phyloP scores from a whole-genome alignment of 176 grass and related monocot genomes.

The Paspalum vaginatum region DNA sequence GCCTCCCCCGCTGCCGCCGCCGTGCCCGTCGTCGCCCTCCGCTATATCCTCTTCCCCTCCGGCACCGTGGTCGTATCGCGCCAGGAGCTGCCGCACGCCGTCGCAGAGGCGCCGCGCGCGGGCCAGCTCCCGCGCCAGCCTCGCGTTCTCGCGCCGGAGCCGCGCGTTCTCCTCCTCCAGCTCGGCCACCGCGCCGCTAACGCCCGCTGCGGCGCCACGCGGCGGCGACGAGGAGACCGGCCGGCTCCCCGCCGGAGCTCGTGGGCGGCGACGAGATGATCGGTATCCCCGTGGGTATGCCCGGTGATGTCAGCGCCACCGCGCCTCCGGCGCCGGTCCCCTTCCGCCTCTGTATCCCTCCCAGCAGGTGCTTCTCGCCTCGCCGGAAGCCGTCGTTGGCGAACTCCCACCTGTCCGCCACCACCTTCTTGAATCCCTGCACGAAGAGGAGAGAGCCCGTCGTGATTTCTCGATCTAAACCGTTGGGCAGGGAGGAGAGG shows the following conservation, averaged over 20 bases:
- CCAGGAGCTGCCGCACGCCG: constrained; percentile 66
- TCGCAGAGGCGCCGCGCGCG: constrained; percentile 63
- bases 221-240: constrained; percentile 53
- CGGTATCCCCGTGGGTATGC: constrained; percentile 36
- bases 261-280: constrained; percentile 53
- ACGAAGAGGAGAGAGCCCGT: background rate
- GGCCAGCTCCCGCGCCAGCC: constrained; percentile 70
- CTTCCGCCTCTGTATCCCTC: constrained; percentile 74
- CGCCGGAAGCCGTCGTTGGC: constrained; percentile 70
- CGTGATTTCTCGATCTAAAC: constrained; percentile 28
- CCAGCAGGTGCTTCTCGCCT: constrained; percentile 72
- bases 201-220: background rate
- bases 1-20: background rate
- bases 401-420: constrained; percentile 88
- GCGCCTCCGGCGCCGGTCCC: constrained; percentile 28
- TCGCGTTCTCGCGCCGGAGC: constrained; percentile 74
- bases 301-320: background rate
- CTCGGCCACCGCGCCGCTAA: constrained; percentile 42
- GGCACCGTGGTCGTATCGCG: constrained; percentile 43
- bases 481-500: background rate
- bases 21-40: constrained; percentile 12
- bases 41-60: constrained; percentile 12
- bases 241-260: constrained; percentile 69
- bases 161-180: constrained; percentile 81
- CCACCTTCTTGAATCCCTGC: constrained; percentile 80